Percentiles rank a stretch among this genome's conserved stretches.
Evolutionary conservation across 1,139 yeast genomes (phyloP).

Genomic region (Kurtzmaniella quercitrusa): DNA sequence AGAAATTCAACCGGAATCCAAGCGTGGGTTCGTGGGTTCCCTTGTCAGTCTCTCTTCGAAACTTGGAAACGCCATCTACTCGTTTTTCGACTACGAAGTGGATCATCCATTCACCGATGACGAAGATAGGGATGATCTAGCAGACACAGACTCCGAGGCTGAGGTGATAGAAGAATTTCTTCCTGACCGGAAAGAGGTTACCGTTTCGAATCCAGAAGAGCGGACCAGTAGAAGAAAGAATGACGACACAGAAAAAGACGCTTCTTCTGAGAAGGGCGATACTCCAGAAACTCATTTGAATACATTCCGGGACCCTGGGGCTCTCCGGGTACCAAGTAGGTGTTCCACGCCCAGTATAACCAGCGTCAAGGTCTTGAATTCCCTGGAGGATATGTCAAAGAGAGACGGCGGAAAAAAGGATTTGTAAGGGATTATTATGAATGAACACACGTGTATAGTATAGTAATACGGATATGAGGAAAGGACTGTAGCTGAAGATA

Average conservation of each 20-base stretch:
- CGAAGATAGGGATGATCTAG: neutral
- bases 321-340: neutral
- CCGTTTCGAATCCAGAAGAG: neutral
- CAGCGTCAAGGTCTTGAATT: neutral
- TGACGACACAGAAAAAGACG: neutral
- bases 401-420: neutral
- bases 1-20: slow-evolving; percentile 17
- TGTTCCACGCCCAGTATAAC: neutral
- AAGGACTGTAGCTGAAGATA: neutral
- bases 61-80: slow-evolving; percentile 31
- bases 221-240: neutral
- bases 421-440: neutral
- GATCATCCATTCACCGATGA: slow-evolving; percentile 11
- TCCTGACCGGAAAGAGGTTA: slow-evolving; percentile 1
- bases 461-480: neutral
- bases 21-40: slow-evolving; percentile 14
- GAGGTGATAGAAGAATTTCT: slow-evolving; percentile 12
- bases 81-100: slow-evolving; percentile 42
- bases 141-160: neutral
- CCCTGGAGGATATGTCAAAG: neutral
- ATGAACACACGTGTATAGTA: too few relatives aligned
- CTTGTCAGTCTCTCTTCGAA: slow-evolving; percentile 13
- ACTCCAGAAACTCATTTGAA: neutral
- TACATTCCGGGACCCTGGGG: neutral
- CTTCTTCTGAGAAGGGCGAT: neutral